Conservation (phyloP, 768 basidiomycete species). For the Lentinula aciculospora region DNA sequence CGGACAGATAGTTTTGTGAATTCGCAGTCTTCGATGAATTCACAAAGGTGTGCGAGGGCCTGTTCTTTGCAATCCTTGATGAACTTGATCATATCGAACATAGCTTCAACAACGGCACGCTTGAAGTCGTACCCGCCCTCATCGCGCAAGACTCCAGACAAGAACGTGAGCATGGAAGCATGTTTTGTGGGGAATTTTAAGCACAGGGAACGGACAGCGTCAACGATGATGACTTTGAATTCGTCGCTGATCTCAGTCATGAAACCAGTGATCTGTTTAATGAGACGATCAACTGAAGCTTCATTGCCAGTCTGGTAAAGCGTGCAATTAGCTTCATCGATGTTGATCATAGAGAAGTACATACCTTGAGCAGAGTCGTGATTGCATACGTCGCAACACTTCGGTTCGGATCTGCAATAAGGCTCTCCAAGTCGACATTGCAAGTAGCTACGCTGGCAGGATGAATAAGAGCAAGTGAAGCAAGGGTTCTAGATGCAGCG, state of each 20-base stretch:
- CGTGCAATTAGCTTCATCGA: slow-evolving; percentile 9
- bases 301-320: slow-evolving; percentile 87
- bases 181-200: slow-evolving; percentile 99
- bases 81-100: slow-evolving; percentile 99
- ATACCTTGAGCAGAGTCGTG: slow-evolving; percentile 92
- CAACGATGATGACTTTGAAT: slow-evolving; percentile 99
- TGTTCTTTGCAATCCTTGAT: slow-evolving; percentile 95
- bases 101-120: slow-evolving; percentile 97
- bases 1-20: slow-evolving; percentile 98
- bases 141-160: slow-evolving; percentile 93
- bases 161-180: slow-evolving; percentile 93
- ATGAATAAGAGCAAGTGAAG: slow-evolving; percentile 80
- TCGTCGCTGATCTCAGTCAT: slow-evolving; percentile 99
- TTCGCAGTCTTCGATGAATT: slow-evolving; percentile 99
- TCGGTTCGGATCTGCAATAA: slow-evolving; percentile 93
- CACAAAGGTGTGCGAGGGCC: slow-evolving; percentile 95
- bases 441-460: slow-evolving; percentile 84
- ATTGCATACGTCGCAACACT: slow-evolving; percentile 98
- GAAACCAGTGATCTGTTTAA: slow-evolving; percentile 99
- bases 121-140: slow-evolving; percentile 99
- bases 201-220: slow-evolving; percentile 95
- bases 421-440: slow-evolving; percentile 94
- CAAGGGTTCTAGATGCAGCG: slow-evolving; percentile 93
- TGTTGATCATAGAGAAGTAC: slow-evolving; percentile 7
- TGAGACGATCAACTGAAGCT: slow-evolving; percentile 95